Base-by-base conservation (phyloP, 768 basidiomycete species). In the Lactarius trivialis region DNA sequence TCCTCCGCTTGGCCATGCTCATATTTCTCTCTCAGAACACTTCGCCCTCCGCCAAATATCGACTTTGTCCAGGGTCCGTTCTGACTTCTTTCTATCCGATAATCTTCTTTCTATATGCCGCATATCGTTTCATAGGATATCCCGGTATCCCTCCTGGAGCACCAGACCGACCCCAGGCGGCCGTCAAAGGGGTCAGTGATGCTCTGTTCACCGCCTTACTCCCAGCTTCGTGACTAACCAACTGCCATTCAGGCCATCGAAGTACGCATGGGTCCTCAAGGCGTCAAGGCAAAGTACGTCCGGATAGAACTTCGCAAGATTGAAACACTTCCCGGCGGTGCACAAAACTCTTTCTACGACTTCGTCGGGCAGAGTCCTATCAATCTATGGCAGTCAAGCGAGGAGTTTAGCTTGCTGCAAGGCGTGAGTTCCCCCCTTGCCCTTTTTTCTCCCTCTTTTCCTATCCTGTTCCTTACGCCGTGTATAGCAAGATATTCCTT, bases 271-370 rank as follows among this genome's bases (percentile, higher is more conserved):
- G 86, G 85, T 0, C 76, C 78, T 2, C 81, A 84, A 64, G 88
- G 89, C 17, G 82, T 91, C 71, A 94, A 93, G 76, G 91, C 91
- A 30, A 91, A 93, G 74, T 96, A 91, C 87, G 87, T 98, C 28
- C 84, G 88, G 66, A 85, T 97, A 63, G 93, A 96, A 75, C 79
- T 97, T 71, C 84, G 91, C 67, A 94, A 94, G 77, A 84, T 95
- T 48, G 95, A 98, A 74, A 87, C 82, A 4, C 80, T 89, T 51
- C 90, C 88, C 2, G 85, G 85, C 24, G 85, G 86, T 17, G 76
- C 78, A 63, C 76, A 79, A 17, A 88, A 86, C 73, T 84, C 85
- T 14, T 93, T 86, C 76, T 84, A 83, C 68, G 91, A 93, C 70
- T 83, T 82, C 58, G 86, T 94, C 26, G 91, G 92, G 1, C 84